Evolutionary conservation across 1,284 basidiomycete genomes (phyloP).

Genomic region (Irpex sp.): DNA sequence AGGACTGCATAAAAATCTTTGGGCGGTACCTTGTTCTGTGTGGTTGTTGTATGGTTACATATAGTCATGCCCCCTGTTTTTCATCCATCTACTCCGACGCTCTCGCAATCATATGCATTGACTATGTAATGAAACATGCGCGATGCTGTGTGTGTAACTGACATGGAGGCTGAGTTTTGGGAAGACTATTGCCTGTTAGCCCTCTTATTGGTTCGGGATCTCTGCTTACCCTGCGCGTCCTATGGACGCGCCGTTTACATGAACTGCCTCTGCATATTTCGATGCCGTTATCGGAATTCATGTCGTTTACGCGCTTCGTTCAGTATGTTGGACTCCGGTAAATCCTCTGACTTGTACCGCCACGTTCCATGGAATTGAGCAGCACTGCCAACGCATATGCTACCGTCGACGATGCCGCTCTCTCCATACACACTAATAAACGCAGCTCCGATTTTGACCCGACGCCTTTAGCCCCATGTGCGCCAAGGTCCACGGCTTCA

Average conservation of each 20-base stretch:
- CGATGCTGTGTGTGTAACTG: neutral
- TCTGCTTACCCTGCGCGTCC: neutral
- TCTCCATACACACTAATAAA: no score
- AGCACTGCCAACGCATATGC: no score
- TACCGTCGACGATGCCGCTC: no score
- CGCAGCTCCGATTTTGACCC: neutral
- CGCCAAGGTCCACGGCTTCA: neutral
- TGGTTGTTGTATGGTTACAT: conserved; percentile 15
- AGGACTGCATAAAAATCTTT: conserved; percentile 16
- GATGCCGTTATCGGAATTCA: neutral
- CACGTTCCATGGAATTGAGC: neutral
- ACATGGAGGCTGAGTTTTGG: neutral
- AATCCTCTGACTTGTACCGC: neutral
- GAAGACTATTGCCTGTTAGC: no score
- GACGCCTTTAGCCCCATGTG: neutral
- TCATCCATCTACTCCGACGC: conserved; percentile 9
- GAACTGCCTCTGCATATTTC: neutral
- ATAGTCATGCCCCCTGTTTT: conserved; percentile 16
- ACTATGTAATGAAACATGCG: conserved; percentile 7
- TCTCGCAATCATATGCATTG: conserved; percentile 17
- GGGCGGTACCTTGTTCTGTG: conserved; percentile 9
- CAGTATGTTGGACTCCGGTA: neutral
- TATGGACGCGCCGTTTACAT: neutral
- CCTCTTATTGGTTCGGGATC: no score
- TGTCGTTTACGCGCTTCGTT: neutral